Evolutionary conservation across 2,329 filamentous ascomycete species (phyloP), one percentile per base, ranked within the genome.

Genomic region (Fusarium verticillioides): DNA sequence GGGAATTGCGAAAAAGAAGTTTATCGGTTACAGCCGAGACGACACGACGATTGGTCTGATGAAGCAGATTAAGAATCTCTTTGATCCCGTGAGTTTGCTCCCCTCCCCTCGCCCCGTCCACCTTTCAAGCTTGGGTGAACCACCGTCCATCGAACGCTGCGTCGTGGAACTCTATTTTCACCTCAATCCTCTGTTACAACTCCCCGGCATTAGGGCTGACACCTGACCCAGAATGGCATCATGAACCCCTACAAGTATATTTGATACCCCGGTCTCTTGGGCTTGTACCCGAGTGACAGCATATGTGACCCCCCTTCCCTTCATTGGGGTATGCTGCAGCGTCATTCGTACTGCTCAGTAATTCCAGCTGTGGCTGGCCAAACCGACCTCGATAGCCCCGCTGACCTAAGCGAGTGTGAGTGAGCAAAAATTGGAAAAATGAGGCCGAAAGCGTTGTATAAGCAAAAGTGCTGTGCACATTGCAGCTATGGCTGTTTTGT

Each of bases 231-330:
- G 94, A 97, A 97, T 77, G 95, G 95, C 53, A 98, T 98, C 83
- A 97, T 98, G 94, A 98, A 98, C 84, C 96, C 96, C 2, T 98
- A 98, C 87, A 98, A 98, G 85, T 98, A 98, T 82, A 93, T 98
- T 75, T 92, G 63, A 72, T 67, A 70, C 58, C 60, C 63, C 32
- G 36, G 63, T 65, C 44, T 54, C 42, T 40, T 66, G 32, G 61
- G 37, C 43, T 61, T 54, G 39, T 68, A 62, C 49, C 52, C 69
- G 58, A 73, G 54, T 69, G 61, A 53, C 72, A 72, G 43, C 63
- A 59, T 68, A 59, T 66, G 60, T 54, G 42, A 63, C 67, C 59
- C 30, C 70, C 59, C 21, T 23, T 23, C 52, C 60, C 56, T 59
- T 43, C 50, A 50, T 44, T 64, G 53, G 44, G 53, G 46, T 39